These are phyloP conservation scores for Neonothopanus nambi DNA, from an alignment of 1,284 basidiomycete species.

Conservation along the genomic window DNA sequence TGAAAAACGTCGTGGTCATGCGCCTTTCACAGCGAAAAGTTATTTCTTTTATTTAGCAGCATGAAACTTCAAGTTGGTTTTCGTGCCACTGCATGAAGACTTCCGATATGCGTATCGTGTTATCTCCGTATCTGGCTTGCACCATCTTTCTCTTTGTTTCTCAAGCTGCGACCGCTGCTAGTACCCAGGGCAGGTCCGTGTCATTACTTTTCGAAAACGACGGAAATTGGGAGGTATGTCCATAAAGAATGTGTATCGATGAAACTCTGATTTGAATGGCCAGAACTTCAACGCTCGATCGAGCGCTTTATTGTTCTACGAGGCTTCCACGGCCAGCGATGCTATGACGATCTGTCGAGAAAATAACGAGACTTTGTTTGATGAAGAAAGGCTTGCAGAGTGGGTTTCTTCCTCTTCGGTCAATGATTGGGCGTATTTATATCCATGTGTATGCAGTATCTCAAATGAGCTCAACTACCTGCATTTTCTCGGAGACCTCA, in stretches of 20 bases:
- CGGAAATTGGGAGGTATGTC: conserved; percentile 21
- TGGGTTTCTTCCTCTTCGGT: neutral
- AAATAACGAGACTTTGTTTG: conserved; percentile 19
- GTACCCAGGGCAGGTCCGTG: neutral
- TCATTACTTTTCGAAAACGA: conserved; percentile 23
- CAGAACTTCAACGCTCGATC: conserved; percentile 18
- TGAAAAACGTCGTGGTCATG: too few relatives aligned
- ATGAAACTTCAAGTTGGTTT: too few relatives aligned
- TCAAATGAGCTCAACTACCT: conserved; percentile 18
- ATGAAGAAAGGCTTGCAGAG: conserved; percentile 1
- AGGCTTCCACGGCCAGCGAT: conserved; percentile 15
- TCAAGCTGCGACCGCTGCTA: too few relatives aligned
- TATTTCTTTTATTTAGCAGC: too few relatives aligned
- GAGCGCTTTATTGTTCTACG: conserved; percentile 21
- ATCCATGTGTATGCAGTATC: conserved; percentile 7
- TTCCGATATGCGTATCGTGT: too few relatives aligned
- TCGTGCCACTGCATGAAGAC: too few relatives aligned
- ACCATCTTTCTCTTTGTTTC: too few relatives aligned
- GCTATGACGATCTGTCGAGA: conserved; percentile 17
- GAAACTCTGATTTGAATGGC: neutral
- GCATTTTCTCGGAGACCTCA: conserved; percentile 13
- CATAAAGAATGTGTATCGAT: neutral
- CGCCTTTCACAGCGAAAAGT: too few relatives aligned
- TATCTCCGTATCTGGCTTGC: too few relatives aligned
- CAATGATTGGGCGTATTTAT: neutral